These are phyloP conservation scores for Acacia acuminata DNA, from an alignment of 306 rosid genomes.

Conservation along the genomic window DNA sequence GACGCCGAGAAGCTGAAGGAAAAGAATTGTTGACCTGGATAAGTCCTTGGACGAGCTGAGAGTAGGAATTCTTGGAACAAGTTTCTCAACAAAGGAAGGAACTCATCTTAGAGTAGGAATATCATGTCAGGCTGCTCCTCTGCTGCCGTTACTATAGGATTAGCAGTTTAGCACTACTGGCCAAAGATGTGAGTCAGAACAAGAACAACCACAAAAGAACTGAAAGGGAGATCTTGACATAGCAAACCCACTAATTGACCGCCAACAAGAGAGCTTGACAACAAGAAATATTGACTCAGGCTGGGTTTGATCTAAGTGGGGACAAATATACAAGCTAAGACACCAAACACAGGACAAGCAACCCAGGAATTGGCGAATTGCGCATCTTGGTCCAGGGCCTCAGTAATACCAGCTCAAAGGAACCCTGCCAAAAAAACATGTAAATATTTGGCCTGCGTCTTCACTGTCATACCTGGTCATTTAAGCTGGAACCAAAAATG, in stretches of 20 bases:
- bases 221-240: neutral
- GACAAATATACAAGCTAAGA: neutral
- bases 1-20: neutral
- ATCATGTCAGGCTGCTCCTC: neutral
- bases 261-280: neutral
- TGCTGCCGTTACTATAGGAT: neutral
- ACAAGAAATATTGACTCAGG: neutral
- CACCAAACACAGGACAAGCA: neutral
- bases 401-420: neutral
- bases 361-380: no score
- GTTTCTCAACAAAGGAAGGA: neutral
- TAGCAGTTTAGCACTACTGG: neutral
- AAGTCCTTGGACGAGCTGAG: neutral
- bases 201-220: neutral
- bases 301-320: neutral
- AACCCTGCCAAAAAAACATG: neutral
- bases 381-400: neutral
- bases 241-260: neutral
- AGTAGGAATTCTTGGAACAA: neutral
- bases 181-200: neutral
- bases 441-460: neutral
- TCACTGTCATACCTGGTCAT: neutral
- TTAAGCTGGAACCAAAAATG: neutral
- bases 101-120: neutral
- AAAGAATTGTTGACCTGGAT: neutral